Percentiles rank a stretch among this genome's conserved stretches.
Conservation (phyloP, 2,329 filamentous ascomycete genomes). For the Coccinonectria pachysandricola region DNA sequence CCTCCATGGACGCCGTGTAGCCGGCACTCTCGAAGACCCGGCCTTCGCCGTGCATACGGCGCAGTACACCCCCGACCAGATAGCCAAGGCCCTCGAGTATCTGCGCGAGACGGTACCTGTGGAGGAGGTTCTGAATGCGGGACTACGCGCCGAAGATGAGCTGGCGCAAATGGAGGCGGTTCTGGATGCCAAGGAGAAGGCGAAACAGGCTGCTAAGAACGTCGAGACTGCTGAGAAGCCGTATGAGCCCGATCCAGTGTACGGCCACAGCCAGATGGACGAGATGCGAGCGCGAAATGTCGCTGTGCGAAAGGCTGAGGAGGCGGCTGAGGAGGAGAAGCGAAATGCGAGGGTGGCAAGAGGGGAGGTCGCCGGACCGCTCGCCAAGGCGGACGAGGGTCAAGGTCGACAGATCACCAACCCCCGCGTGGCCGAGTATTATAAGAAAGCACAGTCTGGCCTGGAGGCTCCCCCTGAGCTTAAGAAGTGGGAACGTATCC, state of each 20-base stretch:
- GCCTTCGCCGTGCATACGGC: conserved; percentile 37
- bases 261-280: conserved; percentile 48
- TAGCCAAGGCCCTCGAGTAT: conserved; percentile 40
- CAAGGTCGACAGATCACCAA: conserved; percentile 29
- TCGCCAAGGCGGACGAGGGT: conserved; percentile 28
- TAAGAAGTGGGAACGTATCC: conserved; percentile 39
- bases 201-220: conserved; percentile 12
- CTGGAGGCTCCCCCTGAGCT: conserved; percentile 43
- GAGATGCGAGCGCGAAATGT: conserved; percentile 43
- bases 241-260: conserved; percentile 37
- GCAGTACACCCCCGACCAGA: conserved; percentile 30
- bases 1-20: conserved; percentile 52
- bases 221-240: conserved; percentile 14
- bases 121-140: conserved; percentile 51
- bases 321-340: conserved; percentile 33
- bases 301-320: conserved; percentile 37
- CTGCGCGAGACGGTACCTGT: conserved; percentile 44
- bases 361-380: conserved; percentile 28
- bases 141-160: conserved; percentile 53
- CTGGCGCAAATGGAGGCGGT: conserved; percentile 40
- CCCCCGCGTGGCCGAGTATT: conserved; percentile 27
- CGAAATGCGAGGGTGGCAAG: conserved; percentile 31
- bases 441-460: conserved; percentile 37
- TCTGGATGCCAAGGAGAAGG: conserved; percentile 15
- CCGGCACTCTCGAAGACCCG: conserved; percentile 53